Evolutionary conservation across 305 asterid genomes (phyloP).

Genomic region (Rubia tinctorum): DNA sequence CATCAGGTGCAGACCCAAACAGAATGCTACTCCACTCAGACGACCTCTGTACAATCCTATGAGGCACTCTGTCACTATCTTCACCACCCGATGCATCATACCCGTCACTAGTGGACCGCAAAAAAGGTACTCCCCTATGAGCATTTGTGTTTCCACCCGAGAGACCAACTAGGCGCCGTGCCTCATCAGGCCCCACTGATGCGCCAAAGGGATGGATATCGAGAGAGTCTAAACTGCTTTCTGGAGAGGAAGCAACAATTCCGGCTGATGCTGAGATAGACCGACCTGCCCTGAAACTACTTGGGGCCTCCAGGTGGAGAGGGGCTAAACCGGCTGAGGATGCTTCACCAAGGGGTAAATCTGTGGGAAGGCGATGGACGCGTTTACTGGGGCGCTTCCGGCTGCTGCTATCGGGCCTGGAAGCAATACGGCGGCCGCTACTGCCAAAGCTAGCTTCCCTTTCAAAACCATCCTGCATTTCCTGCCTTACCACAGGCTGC

Average conservation of each 20-base stretch:
- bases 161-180: conserved; percentile 47
- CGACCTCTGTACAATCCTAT: conserved; percentile 48
- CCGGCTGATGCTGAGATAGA: conserved; percentile 37
- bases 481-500: conserved; percentile 63
- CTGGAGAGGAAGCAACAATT: conserved; percentile 72
- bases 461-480: conserved; percentile 41
- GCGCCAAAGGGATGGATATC: conserved; percentile 66
- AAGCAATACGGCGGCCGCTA: conserved; percentile 51
- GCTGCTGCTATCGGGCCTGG: conserved; percentile 45
- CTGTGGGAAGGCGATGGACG: conserved; percentile 70
- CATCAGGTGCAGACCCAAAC: conserved; percentile 61
- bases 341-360: conserved; percentile 43
- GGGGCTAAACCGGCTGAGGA: conserved; percentile 62
- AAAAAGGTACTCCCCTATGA: conserved; percentile 54
- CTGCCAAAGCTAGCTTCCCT: conserved; percentile 72
- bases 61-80: conserved; percentile 87
- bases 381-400: conserved; percentile 72
- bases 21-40: conserved; percentile 68
- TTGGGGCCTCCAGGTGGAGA: conserved; percentile 68
- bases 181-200: conserved; percentile 57
- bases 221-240: conserved; percentile 89
- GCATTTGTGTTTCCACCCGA: conserved; percentile 34
- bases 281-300: conserved; percentile 41
- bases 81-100: conserved; percentile 99
- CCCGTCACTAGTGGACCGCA: conserved; percentile 94